phyloP scores from a whole-genome alignment of 148 eudicot genomes.

The Gaultheria prostrata region DNA sequence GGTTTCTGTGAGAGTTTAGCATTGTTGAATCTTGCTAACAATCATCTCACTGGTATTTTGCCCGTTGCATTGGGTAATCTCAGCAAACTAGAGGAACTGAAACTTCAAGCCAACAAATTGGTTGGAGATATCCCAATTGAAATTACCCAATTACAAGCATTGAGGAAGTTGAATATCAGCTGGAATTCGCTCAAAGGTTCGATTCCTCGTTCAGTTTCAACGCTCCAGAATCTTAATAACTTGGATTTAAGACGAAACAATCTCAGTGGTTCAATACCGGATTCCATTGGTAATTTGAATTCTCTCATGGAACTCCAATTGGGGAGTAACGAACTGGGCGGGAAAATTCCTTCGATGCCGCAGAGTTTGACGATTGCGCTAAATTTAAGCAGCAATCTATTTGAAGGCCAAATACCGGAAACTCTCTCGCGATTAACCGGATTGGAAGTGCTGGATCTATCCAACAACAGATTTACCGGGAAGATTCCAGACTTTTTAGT shows the following conservation, averaged over 20 bases:
- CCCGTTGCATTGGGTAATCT: slow-evolving; percentile 47
- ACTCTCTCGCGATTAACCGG: slow-evolving; percentile 26
- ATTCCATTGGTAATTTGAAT: slow-evolving; percentile 32
- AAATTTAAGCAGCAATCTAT: slow-evolving; percentile 68
- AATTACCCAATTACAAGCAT: slow-evolving; percentile 34
- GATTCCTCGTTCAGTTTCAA: slow-evolving; percentile 56
- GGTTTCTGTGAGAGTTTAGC: slow-evolving; percentile 46
- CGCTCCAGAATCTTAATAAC: slow-evolving; percentile 41
- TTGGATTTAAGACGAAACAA: slow-evolving; percentile 61
- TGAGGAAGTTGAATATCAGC: slow-evolving; percentile 61
- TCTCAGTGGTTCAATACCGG: slow-evolving; percentile 59
- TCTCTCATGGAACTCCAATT: slow-evolving; percentile 62
- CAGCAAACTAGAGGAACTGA: slow-evolving; percentile 46
- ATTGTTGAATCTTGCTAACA: slow-evolving; percentile 59
- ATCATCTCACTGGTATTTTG: slow-evolving; percentile 45
- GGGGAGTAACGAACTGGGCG: slow-evolving; percentile 56
- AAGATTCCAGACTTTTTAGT: slow-evolving; percentile 44
- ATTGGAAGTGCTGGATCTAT: slow-evolving; percentile 72
- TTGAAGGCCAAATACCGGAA: slow-evolving; percentile 53
- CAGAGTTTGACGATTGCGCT: slow-evolving; percentile 46
- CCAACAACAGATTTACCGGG: slow-evolving; percentile 62
- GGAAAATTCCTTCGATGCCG: slow-evolving; percentile 55
- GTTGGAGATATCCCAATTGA: slow-evolving; percentile 53
- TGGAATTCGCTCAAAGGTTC: slow-evolving; percentile 51
- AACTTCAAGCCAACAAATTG: slow-evolving; percentile 58